Evolutionary conservation across 2,329 filamentous ascomycete species (phyloP).

Genomic region (Talaromyces verruculosus): DNA sequence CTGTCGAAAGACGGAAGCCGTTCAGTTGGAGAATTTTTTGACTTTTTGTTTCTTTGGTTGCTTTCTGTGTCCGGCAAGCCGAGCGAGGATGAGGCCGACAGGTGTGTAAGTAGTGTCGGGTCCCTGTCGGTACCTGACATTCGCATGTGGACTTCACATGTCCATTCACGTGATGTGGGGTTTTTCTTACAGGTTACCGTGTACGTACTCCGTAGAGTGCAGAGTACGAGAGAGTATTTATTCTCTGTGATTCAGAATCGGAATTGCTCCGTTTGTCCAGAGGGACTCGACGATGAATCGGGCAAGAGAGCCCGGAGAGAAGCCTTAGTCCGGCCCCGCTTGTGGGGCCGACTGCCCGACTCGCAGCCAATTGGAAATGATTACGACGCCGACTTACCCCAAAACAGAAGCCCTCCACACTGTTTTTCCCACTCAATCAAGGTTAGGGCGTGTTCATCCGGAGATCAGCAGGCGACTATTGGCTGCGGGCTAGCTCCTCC

Average conservation of each 20-base stretch:
- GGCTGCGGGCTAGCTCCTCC: neutral
- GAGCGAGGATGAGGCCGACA: neutral
- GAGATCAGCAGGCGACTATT: neutral
- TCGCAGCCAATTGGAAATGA: neutral
- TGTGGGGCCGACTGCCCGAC: neutral
- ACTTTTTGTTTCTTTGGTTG: neutral
- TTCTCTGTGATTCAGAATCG: neutral
- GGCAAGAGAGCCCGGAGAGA: neutral
- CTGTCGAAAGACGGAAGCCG: too few species aligned
- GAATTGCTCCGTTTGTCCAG: neutral
- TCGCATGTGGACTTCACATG: neutral
- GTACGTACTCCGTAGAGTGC: too few species aligned
- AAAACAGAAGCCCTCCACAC: neutral
- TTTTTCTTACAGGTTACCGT: too few species aligned
- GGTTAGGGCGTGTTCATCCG: slow-evolving; percentile 3
- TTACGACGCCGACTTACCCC: neutral
- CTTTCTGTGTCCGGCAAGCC: slow-evolving; percentile 6
- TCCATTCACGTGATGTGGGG: neutral
- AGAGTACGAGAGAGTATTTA: too few species aligned
- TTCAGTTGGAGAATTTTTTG: neutral
- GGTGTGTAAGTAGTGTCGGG: neutral
- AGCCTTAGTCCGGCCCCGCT: neutral
- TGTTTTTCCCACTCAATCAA: neutral
- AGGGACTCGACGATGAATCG: neutral
- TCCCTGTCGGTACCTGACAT: neutral